Conservation (phyloP, 345 rosid genomes). For the Eucalyptus dawsonii region DNA sequence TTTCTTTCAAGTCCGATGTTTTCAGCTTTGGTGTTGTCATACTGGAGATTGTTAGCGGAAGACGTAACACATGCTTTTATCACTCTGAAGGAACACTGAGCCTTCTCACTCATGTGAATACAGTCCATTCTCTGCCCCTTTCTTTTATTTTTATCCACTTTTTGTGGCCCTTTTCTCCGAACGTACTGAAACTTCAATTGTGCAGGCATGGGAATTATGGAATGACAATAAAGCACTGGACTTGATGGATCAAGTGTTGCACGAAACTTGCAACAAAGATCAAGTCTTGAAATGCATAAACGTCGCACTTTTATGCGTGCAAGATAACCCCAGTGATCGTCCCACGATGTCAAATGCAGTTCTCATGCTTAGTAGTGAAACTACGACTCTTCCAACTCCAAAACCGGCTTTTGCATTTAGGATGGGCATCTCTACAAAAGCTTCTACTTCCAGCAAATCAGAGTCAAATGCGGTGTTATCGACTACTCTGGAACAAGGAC, state of each 20-base stretch:
- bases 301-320: conserved; percentile 48
- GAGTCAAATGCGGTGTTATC: not conserved
- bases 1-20: conserved; percentile 51
- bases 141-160: not conserved
- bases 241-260: conserved; percentile 18
- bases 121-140: not conserved
- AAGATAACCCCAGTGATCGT: conserved; percentile 40
- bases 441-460: conserved; percentile 32
- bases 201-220: conserved; percentile 48
- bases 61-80: conserved; percentile 18
- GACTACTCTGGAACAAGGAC: not conserved
- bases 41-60: conserved; percentile 42
- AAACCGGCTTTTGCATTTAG: conserved; percentile 30
- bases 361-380: conserved; percentile 34
- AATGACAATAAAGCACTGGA: conserved; percentile 17
- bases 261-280: not conserved
- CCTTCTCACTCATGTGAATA: conserved; percentile 37
- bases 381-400: conserved; percentile 27
- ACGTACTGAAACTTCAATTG: not conserved
- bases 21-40: conserved; percentile 56
- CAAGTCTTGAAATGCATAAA: conserved; percentile 31
- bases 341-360: conserved; percentile 42
- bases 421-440: conserved; percentile 17
- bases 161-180: not conserved
- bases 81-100: conserved; percentile 9